Conservation (phyloP, 2,329 filamentous ascomycete genomes). For the Hypoxylon sp. region DNA sequence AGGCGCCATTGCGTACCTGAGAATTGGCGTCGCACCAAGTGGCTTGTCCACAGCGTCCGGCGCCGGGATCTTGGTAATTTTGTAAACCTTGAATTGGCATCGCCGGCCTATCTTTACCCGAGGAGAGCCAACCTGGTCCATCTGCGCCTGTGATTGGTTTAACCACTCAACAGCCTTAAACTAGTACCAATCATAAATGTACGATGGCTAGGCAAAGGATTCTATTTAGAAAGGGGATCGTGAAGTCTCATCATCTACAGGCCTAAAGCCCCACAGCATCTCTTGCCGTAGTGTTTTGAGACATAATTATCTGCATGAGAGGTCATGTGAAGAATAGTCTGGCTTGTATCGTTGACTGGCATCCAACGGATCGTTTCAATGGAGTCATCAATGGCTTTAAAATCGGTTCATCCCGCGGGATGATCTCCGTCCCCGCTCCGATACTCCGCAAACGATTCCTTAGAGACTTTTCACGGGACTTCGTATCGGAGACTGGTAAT, state of each 20-base stretch:
- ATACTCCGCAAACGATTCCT: slow-evolving; percentile 27
- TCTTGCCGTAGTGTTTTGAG: slow-evolving; percentile 1
- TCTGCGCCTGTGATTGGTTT: slow-evolving; percentile 9
- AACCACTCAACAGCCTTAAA: slow-evolving; percentile 11
- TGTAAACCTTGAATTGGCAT: slow-evolving; percentile 10
- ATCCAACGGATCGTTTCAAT: slow-evolving; percentile 22
- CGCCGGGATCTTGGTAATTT: slow-evolving; percentile 15
- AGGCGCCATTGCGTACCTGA: slow-evolving; percentile 1
- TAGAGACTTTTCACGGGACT: slow-evolving; percentile 11
- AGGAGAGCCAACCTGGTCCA: slow-evolving; percentile 18
- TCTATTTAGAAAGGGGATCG: slow-evolving; percentile 15
- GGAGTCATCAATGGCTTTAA: slow-evolving; percentile 20
- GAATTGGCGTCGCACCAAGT: slow-evolving; percentile 20
- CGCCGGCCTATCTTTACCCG: slow-evolving; percentile 34
- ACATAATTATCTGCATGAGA: slow-evolving; percentile 20
- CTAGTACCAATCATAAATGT: slow-evolving; percentile 2
- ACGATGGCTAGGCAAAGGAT: neutral
- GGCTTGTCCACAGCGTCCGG: slow-evolving; percentile 18
- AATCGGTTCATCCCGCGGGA: slow-evolving; percentile 41
- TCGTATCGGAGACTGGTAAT: slow-evolving; percentile 6
- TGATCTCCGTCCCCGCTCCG: slow-evolving; percentile 42
- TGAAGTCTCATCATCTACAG: slow-evolving; percentile 8
- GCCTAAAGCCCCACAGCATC: slow-evolving; percentile 22
- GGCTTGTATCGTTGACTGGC: slow-evolving; percentile 8
- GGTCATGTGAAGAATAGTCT: slow-evolving; percentile 33